Evolutionary conservation across 2,329 filamentous ascomycete genomes (phyloP), one percentile per base, ranked within the genome.

Genomic region (Colletotrichum orchidophilum): DNA sequence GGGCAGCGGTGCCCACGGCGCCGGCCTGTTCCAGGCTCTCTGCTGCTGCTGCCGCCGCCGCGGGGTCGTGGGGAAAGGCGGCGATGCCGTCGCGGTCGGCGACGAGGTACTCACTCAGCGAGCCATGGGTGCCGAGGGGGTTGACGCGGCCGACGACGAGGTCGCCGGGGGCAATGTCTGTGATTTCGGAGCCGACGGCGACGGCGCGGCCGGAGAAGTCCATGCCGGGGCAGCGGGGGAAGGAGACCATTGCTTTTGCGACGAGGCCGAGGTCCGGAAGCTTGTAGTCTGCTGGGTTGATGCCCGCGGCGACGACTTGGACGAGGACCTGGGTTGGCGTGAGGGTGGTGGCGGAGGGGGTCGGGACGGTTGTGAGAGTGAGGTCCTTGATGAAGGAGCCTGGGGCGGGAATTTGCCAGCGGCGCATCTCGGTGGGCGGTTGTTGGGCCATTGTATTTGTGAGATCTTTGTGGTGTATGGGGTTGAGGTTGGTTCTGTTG

Each of bases 261-360:
- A 82, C 73, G 50, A 85, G 3, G 11, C 81, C 81, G 4, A 84
- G 66, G 60, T 85, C 83, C n/a, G 80, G 75, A 5, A 86, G 57
- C 72, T 88, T 88, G 82, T 83, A 83, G 77, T 88, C 86, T 67
- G 83, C 82, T 0, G 86, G 86, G 75, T 88, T 88, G 39, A 86
- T 76, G 5, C 81, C 78, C 1, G 82, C 80, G 73, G 81, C 80
- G 66, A 80, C 75, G 64, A 88, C 84, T 63, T 81, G 77, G 60
- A 88, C 78, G 53, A 87, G 80, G 60, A 85, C 77, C 50, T 83
- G 74, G 58, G 79, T 77, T 33, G 68, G 54, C 4, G 75, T 76
- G 15, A 81, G 74, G 8, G 75, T 73, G n/a, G 66, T 55, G 5
- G 74, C 75, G 6, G 80, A 73, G 5, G 76, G 72, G 7, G 77